phyloP scores from a whole-genome alignment of 1,139 yeast species.

The Taphrina confusa region DNA sequence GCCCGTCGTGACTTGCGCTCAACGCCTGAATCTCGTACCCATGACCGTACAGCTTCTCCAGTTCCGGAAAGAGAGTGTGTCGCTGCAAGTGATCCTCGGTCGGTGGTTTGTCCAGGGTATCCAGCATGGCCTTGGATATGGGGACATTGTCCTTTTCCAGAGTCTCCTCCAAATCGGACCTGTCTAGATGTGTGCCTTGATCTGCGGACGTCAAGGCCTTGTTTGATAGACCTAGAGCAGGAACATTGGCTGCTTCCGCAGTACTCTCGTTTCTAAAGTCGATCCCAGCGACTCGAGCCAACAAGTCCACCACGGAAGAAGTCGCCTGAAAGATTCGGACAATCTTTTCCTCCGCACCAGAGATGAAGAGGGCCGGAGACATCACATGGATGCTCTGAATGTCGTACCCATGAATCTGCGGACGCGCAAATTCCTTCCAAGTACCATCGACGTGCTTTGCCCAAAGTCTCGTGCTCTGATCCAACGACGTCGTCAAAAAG shows the following conservation, averaged over 20 bases:
- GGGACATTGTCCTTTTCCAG: constrained; percentile 45
- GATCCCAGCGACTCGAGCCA: constrained; percentile 46
- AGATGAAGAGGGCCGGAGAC: constrained; percentile 65
- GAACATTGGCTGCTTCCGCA: constrained; percentile 84
- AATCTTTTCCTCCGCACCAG: constrained; percentile 96
- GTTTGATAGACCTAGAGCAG: constrained; percentile 91
- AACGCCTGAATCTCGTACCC: constrained; percentile 90
- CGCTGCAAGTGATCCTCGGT: constrained; percentile 87
- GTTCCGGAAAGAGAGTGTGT: constrained; percentile 90
- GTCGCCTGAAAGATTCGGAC: constrained; percentile 89
- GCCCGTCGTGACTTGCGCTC: constrained; percentile 67
- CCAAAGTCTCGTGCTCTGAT: constrained; percentile 86
- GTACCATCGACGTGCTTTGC: constrained; percentile 51
- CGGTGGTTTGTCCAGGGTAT: constrained; percentile 60
- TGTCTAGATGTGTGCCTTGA: constrained; percentile 44
- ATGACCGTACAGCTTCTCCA: constrained; percentile 93
- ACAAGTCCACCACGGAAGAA: constrained; percentile 65
- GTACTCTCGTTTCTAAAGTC: constrained; percentile 46
- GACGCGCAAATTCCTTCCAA: constrained; percentile 94
- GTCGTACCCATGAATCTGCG: constrained; percentile 97
- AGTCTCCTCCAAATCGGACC: constrained; percentile 45
- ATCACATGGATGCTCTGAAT: constrained; percentile 80
- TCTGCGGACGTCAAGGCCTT: constrained; percentile 67
- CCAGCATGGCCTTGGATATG: constrained; percentile 38
- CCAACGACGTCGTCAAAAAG: constrained; percentile 68